A percentile compares a stretch with the other conserved stretches of the same genome.
Conservation (phyloP, 352 stramenopile species). For the Globisporangium spiculum region DNA sequence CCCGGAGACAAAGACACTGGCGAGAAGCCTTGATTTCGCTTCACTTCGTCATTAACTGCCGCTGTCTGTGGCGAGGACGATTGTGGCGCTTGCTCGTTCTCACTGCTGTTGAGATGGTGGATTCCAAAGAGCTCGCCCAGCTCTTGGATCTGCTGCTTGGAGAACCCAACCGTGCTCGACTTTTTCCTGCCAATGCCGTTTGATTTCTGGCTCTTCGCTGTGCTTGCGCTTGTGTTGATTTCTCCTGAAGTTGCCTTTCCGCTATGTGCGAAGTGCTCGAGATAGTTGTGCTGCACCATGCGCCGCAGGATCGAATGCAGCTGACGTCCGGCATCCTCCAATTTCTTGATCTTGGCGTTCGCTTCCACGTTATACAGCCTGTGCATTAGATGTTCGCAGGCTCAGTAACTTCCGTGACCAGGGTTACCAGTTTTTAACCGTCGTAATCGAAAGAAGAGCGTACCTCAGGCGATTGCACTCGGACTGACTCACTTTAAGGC, state of each 20-base stretch:
- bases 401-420: not conserved
- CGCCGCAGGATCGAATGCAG: conserved; percentile 54
- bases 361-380: conserved; percentile 51
- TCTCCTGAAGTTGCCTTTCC: conserved; percentile 18
- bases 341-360: conserved; percentile 47
- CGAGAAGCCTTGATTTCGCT: not conserved
- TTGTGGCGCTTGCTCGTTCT: not conserved
- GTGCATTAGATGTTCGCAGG: not conserved
- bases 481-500: conserved; percentile 63
- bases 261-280: conserved; percentile 50
- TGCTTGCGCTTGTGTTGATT: conserved; percentile 24
- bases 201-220: not conserved
- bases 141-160: conserved; percentile 44
- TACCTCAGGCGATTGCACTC: conserved; percentile 66
- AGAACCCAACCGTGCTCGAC: conserved; percentile 24
- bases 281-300: conserved; percentile 70
- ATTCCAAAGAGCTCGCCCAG: conserved; percentile 54
- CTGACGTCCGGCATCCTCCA: conserved; percentile 60
- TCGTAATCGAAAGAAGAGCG: not conserved
- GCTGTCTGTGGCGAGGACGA: conserved; percentile 1
- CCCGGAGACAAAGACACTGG: not conserved
- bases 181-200: conserved; percentile 6
- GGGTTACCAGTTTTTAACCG: not conserved
- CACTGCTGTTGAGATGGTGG: conserved; percentile 6
- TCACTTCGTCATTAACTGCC: not conserved